A percentile compares a stretch with the other conserved stretches of the same genome.
phyloP scores from a whole-genome alignment of 192 early-diverging fungal genomes.

The Backusella psychrophila region DNA sequence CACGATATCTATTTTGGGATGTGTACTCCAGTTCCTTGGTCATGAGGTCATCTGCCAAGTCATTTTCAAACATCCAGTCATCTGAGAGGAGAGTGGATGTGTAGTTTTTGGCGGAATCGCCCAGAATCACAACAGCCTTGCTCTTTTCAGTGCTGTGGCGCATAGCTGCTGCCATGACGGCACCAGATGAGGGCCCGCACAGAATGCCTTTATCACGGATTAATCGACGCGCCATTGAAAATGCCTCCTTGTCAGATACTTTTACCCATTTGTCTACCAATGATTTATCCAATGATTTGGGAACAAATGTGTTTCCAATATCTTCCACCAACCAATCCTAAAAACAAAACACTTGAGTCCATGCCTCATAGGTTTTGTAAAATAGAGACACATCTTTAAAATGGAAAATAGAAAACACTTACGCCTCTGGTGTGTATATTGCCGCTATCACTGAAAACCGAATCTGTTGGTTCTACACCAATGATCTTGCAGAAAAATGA shows the following conservation, averaged over 20 bases:
- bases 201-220: constrained; percentile 59
- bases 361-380: too few species aligned
- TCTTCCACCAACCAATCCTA: constrained; percentile 71
- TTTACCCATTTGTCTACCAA: constrained; percentile 66
- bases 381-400: background rate
- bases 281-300: constrained; percentile 47
- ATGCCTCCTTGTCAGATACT: constrained; percentile 67
- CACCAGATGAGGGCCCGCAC: constrained; percentile 64
- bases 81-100: constrained; percentile 65
- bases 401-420: background rate
- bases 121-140: constrained; percentile 56
- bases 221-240: constrained; percentile 64
- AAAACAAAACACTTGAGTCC: background rate
- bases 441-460: constrained; percentile 47
- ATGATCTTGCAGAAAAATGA: constrained; percentile 41
- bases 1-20: constrained; percentile 68
- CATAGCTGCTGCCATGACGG: constrained; percentile 61
- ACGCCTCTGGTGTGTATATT: background rate
- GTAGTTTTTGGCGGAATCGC: constrained; percentile 72
- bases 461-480: constrained; percentile 70
- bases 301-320: constrained; percentile 64
- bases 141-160: constrained; percentile 36
- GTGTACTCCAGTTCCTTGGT: constrained; percentile 54
- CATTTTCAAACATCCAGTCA: constrained; percentile 79
- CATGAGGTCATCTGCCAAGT: constrained; percentile 63